phyloP scores from a whole-genome alignment of 495 filamentous ascomycete genomes.

The Penicillium alfredii region DNA sequence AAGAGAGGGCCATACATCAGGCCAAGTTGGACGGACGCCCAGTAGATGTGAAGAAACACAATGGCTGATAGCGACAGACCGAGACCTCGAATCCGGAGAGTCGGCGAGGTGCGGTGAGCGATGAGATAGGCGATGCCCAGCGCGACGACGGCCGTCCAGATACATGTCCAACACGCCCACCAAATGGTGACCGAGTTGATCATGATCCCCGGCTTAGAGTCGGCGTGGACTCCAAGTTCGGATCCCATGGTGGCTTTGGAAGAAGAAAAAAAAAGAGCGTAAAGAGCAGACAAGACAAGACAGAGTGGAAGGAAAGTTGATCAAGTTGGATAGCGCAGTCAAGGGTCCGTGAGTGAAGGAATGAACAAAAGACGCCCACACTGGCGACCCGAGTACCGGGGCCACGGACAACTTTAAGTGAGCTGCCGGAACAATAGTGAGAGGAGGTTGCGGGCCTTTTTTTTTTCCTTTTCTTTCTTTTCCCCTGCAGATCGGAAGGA shows the following conservation, averaged over 20 bases:
- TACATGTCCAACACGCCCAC: conserved; percentile 28
- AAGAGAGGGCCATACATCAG: conserved; percentile 54
- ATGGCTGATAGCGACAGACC: conserved; percentile 53
- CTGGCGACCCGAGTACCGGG: too few relatives aligned
- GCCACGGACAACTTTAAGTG: too few relatives aligned
- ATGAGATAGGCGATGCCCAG: conserved; percentile 51
- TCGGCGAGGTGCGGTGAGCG: conserved; percentile 47
- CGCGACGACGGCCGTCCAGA: conserved; percentile 52
- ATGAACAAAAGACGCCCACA: too few relatives aligned
- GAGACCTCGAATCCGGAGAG: conserved; percentile 59
- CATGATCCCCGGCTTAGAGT: conserved; percentile 21
- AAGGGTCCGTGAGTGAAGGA: too few relatives aligned
- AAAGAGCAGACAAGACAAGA: too few relatives aligned
- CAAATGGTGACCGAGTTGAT: conserved; percentile 28
- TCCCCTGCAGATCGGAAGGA: too few relatives aligned
- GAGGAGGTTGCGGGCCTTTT: too few relatives aligned
- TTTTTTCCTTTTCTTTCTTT: too few relatives aligned
- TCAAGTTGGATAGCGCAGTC: conserved; percentile 27
- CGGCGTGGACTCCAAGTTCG: conserved; percentile 28
- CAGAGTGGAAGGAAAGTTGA: conserved; percentile 25
- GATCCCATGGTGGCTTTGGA: conserved; percentile 25
- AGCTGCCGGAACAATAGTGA: too few relatives aligned
- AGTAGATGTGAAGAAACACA: conserved; percentile 59
- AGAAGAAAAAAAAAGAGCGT: too few relatives aligned
- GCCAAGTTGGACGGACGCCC: conserved; percentile 51